phyloP scores from a whole-genome alignment of 192 early-diverging fungal species.

The Spizellomyces sp. region DNA sequence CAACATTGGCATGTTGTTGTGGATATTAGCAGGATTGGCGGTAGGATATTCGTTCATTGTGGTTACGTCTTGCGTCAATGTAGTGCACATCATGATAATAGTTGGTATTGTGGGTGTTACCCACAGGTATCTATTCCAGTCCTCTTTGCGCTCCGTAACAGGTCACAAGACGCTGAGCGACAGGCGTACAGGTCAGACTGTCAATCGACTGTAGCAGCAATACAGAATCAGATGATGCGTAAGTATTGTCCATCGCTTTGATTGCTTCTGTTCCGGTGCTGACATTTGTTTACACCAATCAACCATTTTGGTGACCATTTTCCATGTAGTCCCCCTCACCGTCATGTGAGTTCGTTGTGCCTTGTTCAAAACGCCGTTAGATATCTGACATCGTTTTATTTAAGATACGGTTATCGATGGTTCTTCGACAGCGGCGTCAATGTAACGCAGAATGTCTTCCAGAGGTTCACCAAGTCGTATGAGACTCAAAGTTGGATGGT shows the following conservation, averaged over 20 bases:
- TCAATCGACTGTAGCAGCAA: conserved; percentile 6
- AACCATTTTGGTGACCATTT: conserved; percentile 5
- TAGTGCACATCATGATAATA: not conserved
- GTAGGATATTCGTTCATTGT: too few relatives aligned
- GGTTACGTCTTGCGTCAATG: too few relatives aligned
- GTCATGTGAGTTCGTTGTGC: not conserved
- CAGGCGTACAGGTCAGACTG: conserved; percentile 18
- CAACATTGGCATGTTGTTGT: conserved; percentile 4
- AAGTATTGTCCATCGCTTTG: conserved; percentile 2
- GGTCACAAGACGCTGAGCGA: not conserved
- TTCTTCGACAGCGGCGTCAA: conserved; percentile 5
- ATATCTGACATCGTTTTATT: not conserved
- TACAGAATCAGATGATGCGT: conserved; percentile 8
- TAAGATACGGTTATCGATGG: conserved; percentile 1
- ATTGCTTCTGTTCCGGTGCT: not conserved
- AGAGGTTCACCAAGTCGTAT: not conserved
- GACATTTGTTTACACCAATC: not conserved
- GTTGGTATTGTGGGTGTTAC: not conserved
- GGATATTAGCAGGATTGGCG: conserved; percentile 14
- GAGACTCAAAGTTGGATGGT: conserved; percentile 7
- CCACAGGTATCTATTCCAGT: conserved; percentile 15
- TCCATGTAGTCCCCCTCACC: not conserved
- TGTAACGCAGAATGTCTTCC: not conserved
- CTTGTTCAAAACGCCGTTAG: not conserved
- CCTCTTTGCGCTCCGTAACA: not conserved